Percentiles rank a stretch among this genome's conserved stretches.
phyloP scores from a whole-genome alignment of 805 yeast genomes.

The Hanseniaspora taiwanica region DNA sequence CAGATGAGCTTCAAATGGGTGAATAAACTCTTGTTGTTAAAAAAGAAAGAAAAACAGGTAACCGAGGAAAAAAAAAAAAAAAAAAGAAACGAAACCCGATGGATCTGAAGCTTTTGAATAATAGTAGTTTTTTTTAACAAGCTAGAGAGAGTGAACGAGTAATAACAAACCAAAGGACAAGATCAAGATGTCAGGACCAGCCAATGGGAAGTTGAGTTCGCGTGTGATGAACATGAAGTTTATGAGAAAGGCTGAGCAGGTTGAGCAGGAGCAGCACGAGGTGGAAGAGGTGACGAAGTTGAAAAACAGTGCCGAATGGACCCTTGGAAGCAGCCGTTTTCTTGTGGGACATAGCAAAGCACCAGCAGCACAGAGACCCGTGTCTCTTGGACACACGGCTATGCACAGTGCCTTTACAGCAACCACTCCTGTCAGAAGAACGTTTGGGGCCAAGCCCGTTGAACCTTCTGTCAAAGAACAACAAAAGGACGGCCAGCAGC shows the following conservation, averaged over 20 bases:
- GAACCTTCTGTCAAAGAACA: too few relatives aligned
- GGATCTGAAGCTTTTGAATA: too few relatives aligned
- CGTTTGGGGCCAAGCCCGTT: constrained; percentile 13
- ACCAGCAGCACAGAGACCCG: constrained; percentile 26
- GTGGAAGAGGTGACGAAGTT: constrained; percentile 27
- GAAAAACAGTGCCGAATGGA: constrained; percentile 29
- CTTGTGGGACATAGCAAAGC: constrained; percentile 23
- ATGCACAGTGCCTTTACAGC: constrained; percentile 21
- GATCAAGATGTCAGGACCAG: constrained; percentile 11
- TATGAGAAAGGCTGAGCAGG: constrained; percentile 35
- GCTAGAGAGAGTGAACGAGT: not conserved
- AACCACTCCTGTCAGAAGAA: constrained; percentile 18
- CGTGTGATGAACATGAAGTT: constrained; percentile 80
- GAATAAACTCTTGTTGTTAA: too few relatives aligned
- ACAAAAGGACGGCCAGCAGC: too few relatives aligned
- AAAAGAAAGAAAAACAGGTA: not conserved
- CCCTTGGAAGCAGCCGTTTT: constrained; percentile 13
- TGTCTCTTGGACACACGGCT: constrained; percentile 3
- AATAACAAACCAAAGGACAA: not conserved
- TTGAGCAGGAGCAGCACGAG: constrained; percentile 21
- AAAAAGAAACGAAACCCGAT: too few relatives aligned
- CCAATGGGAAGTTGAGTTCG: constrained; percentile 36
- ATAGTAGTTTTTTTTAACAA: too few relatives aligned
- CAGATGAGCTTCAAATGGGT: too few relatives aligned
- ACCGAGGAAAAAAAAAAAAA: not conserved